A percentile compares a stretch with the other conserved stretches of the same genome.
Conservation (phyloP, 2,329 filamentous ascomycete genomes). For the Apiospora koreana region DNA sequence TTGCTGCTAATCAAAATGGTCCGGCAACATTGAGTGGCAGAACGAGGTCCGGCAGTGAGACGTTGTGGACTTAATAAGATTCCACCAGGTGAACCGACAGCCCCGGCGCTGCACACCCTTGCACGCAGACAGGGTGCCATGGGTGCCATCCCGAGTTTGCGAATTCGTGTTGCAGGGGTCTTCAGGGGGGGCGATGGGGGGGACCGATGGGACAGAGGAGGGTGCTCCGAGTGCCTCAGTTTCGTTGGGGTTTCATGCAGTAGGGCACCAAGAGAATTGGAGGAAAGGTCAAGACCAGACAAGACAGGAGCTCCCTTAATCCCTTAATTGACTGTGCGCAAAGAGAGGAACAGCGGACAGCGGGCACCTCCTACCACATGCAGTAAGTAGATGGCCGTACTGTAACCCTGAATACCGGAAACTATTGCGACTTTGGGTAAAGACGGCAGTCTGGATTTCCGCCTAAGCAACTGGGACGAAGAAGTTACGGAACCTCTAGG, state of each 20-base stretch:
- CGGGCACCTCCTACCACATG: neutral
- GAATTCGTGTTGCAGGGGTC: slow-evolving; percentile 8
- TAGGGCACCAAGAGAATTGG: neutral
- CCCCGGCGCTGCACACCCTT: slow-evolving; percentile 11
- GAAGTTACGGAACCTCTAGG: slow-evolving; percentile 8
- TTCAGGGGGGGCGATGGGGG: neutral
- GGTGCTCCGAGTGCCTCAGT: slow-evolving; percentile 4
- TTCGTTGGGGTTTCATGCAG: slow-evolving; percentile 14
- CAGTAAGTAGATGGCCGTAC: neutral
- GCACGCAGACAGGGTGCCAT: slow-evolving; percentile 3
- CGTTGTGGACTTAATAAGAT: slow-evolving; percentile 11
- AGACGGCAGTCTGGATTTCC: neutral
- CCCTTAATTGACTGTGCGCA: neutral
- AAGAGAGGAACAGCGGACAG: neutral
- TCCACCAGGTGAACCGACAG: slow-evolving; percentile 4
- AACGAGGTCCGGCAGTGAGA: slow-evolving; percentile 11
- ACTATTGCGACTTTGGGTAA: slow-evolving; percentile 3
- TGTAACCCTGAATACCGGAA: neutral
- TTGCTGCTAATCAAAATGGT: slow-evolving; percentile 14
- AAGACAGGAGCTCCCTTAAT: neutral
- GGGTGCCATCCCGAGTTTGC: slow-evolving; percentile 10
- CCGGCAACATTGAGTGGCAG: slow-evolving; percentile 6
- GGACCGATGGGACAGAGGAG: neutral
- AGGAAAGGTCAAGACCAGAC: neutral
- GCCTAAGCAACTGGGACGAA: neutral